Percentiles rank a stretch among this genome's conserved stretches.
These are phyloP conservation scores for Fagopyrum homotropicum DNA, from an alignment of 148 eudicot species.

Conservation along the genomic window DNA sequence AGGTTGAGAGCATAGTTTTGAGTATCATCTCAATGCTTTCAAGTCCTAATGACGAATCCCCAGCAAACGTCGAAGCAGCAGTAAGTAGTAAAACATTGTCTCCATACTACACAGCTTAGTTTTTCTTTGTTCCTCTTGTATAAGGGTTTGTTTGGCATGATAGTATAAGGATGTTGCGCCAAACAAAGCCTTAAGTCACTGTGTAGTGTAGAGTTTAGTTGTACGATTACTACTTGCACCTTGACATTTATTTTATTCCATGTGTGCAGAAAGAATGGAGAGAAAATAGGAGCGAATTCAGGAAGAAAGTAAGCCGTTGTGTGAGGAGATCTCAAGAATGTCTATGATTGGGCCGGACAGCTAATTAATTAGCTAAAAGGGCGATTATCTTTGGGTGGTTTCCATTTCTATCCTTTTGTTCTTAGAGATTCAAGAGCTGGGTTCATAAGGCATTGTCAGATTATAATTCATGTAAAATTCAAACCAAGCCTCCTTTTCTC, in stretches of 20 bases:
- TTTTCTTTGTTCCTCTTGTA: too few species aligned
- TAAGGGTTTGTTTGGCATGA: too few species aligned
- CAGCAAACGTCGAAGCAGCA: conserved; percentile 72
- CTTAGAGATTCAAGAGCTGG: background rate
- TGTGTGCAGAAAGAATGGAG: conserved; percentile 44
- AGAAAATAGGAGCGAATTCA: conserved; percentile 36
- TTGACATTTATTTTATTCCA: background rate
- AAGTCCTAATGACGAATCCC: conserved; percentile 66
- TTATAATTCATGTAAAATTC: background rate
- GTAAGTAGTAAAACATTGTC: conserved; percentile 23
- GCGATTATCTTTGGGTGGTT: background rate
- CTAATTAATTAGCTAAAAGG: background rate
- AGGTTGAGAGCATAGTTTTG: conserved; percentile 61
- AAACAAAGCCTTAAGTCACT: too few species aligned
- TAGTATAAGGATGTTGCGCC: too few species aligned
- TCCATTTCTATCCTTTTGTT: background rate
- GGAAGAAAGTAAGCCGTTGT: conserved; percentile 38
- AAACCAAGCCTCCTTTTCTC: background rate
- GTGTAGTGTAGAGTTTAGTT: background rate
- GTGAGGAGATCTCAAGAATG: conserved; percentile 44
- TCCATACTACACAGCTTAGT: background rate
- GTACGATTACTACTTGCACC: background rate
- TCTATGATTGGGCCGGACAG: conserved; percentile 21
- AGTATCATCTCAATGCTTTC: conserved; percentile 72
- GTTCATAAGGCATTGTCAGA: background rate